Conservation (phyloP, 106 monocot genomes). For the Iris macrosiphon region DNA sequence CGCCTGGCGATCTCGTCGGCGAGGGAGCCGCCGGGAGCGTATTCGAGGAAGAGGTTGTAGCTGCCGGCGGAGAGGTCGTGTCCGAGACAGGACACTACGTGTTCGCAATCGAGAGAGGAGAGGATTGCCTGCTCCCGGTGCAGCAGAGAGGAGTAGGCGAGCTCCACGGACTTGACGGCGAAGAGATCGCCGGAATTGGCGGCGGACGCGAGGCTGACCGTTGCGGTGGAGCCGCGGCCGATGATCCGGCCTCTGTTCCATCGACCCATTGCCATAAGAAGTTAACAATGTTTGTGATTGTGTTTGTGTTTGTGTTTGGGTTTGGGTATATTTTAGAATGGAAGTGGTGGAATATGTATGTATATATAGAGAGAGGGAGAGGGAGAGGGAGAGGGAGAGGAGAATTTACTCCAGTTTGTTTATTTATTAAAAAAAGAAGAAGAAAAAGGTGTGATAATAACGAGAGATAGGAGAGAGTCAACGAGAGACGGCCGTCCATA, state of each 20-base stretch:
- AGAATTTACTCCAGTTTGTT: too few relatives aligned
- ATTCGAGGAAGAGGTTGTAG: slow-evolving; percentile 72
- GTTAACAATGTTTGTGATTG: too few relatives aligned
- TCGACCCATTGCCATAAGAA: neutral
- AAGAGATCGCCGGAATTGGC: neutral
- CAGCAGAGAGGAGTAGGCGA: neutral
- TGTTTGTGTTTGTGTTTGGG: too few relatives aligned
- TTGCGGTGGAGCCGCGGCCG: too few relatives aligned
- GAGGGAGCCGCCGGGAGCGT: slow-evolving; percentile 54
- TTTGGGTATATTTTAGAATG: too few relatives aligned
- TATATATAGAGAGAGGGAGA: too few relatives aligned
- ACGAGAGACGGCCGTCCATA: too few relatives aligned
- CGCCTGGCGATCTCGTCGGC: slow-evolving; percentile 27
- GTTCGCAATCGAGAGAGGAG: neutral
- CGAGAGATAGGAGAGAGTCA: too few relatives aligned
- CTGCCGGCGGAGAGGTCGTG: slow-evolving; percentile 13
- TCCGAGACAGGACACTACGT: slow-evolving; percentile 44
- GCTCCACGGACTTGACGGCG: neutral
- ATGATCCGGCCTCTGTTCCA: neutral
- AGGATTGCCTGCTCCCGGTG: neutral
- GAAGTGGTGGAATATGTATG: too few relatives aligned
- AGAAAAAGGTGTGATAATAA: too few relatives aligned
- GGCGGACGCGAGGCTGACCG: neutral
- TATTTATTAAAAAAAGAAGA: too few relatives aligned
- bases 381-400: too few relatives aligned